These are phyloP conservation scores for Blastobotrys niveus DNA, from an alignment of 1,139 yeast genomes.

Conservation along the genomic window DNA sequence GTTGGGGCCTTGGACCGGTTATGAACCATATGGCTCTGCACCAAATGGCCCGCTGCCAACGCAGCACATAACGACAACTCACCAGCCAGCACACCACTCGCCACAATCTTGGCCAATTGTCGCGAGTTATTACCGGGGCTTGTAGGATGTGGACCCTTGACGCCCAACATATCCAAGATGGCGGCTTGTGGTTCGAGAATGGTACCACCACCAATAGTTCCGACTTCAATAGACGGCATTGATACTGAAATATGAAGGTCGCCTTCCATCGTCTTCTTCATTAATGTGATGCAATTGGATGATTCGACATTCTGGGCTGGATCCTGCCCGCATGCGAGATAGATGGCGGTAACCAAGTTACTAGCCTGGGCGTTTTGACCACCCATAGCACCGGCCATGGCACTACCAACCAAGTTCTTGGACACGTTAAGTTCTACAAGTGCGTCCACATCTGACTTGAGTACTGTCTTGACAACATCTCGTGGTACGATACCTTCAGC, in stretches of 20 bases:
- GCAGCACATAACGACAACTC: slow-evolving; percentile 93
- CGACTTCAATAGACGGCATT: slow-evolving; percentile 98
- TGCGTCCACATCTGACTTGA: slow-evolving; percentile 89
- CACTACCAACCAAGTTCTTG: slow-evolving; percentile 91
- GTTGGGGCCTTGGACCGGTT: slow-evolving; percentile 65
- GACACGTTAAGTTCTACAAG: slow-evolving; percentile 81
- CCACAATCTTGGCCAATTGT: slow-evolving; percentile 90
- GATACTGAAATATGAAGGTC: slow-evolving; percentile 87
- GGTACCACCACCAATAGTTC: slow-evolving; percentile 99
- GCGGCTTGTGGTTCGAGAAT: slow-evolving; percentile 95
- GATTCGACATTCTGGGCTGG: slow-evolving; percentile 98
- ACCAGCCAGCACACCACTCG: slow-evolving; percentile 93
- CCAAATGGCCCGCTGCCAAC: slow-evolving; percentile 96
- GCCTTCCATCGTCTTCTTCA: slow-evolving; percentile 73
- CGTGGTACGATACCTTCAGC: slow-evolving; percentile 94
- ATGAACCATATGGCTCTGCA: slow-evolving; percentile 95
- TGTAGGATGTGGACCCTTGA: slow-evolving; percentile 92
- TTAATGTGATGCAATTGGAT: slow-evolving; percentile 92
- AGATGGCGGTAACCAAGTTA: slow-evolving; percentile 88
- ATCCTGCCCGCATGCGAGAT: slow-evolving; percentile 94
- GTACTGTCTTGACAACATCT: slow-evolving; percentile 68
- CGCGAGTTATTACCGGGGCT: slow-evolving; percentile 93
- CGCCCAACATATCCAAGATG: slow-evolving; percentile 90
- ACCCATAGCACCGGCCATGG: slow-evolving; percentile 98
- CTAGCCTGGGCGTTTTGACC: slow-evolving; percentile 99